Evolutionary conservation across 306 rosid genomes (phyloP).

Genomic region (Astragalus membranaceus): DNA sequence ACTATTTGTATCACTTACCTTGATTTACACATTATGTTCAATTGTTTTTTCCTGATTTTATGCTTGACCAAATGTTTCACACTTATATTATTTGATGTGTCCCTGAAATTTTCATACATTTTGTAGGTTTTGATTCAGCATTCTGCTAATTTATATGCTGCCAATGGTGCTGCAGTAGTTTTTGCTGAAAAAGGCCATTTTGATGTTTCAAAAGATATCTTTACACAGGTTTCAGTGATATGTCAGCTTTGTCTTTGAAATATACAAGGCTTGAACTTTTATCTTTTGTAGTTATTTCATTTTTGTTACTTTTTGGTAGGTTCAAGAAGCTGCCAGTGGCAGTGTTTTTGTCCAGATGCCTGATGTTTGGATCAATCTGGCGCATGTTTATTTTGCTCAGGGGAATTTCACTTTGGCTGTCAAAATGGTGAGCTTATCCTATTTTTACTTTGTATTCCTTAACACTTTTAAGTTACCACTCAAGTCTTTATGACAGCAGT

Average conservation of each 20-base stretch:
- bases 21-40: not conserved
- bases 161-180: slow-evolving; percentile 95
- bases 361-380: slow-evolving; percentile 98
- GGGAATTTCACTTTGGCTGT: slow-evolving; percentile 92
- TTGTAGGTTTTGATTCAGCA: slow-evolving; percentile 85
- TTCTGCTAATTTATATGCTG: slow-evolving; percentile 93
- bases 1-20: slow-evolving; percentile 5
- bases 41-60: not conserved
- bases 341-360: slow-evolving; percentile 99
- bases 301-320: slow-evolving; percentile 44
- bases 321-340: slow-evolving; percentile 99
- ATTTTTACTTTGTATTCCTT: slow-evolving; percentile 15
- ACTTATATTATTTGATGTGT: slow-evolving; percentile 12
- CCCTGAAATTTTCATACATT: slow-evolving; percentile 10
- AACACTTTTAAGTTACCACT: not conserved
- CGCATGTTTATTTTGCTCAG: slow-evolving; percentile 96
- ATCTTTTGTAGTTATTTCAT: slow-evolving; percentile 17
- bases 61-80: not conserved
- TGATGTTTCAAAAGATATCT: slow-evolving; percentile 93
- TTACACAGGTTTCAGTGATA: slow-evolving; percentile 52
- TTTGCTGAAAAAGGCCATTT: slow-evolving; percentile 98
- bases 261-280: slow-evolving; percentile 13
- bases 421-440: slow-evolving; percentile 65
- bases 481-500: slow-evolving; percentile 7
- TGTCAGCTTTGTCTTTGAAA: slow-evolving; percentile 19